Base-by-base conservation (phyloP, 2,329 filamentous ascomycete genomes). In the Geoglossum cookeanum region DNA sequence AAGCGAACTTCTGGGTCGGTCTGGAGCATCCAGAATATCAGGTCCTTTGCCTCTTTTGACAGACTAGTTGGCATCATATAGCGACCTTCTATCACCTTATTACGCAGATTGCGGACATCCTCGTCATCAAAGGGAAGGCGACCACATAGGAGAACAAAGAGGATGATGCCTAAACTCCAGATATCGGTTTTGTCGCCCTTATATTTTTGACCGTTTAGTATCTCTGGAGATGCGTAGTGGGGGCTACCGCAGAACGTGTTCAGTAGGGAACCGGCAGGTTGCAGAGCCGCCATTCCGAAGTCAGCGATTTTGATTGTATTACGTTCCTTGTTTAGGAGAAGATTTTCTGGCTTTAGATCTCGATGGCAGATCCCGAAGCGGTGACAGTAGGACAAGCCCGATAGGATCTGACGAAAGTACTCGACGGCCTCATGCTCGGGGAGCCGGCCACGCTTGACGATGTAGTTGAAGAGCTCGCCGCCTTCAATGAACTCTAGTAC, bases 281-380 rank as follows among this genome's bases (percentile, higher is more conserved):
- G 91, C 47, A 97, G 75, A 3, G 91, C 91, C 49, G 92, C 92
- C 90, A 98, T 96, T 47, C 92, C 91, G 68, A 98, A 98, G 68
- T 98, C 92, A 55, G 91, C 91, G 64, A 98, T 83, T 71, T 97
- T 98, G 68, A 97, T 82, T 9, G 49, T 53, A 58, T 86, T 81
- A 56, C 84, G 78, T 52, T 83, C 74, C 2, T 75, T 74, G 58
- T 89, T 89, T 55, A 98, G 76, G 17, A 98, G 75, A 51, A 98
- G 96, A 64, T 98, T 98, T 70, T 98, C 92, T 0, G 90, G 92
- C 70, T 98, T 98, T 56, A 98, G 75, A 64, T 98, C 92, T 29
- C 92, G 85, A 67, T 98, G 92, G 67, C 90, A 95, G 61, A 98
- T 95, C 63, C 91, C 89, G 71, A 95, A 87, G 2, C 85, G 82